Percentiles rank a stretch among this genome's conserved stretches.
Evolutionary conservation across 805 yeast genomes (phyloP).

Genomic region (Cyberlindnera maclurae): DNA sequence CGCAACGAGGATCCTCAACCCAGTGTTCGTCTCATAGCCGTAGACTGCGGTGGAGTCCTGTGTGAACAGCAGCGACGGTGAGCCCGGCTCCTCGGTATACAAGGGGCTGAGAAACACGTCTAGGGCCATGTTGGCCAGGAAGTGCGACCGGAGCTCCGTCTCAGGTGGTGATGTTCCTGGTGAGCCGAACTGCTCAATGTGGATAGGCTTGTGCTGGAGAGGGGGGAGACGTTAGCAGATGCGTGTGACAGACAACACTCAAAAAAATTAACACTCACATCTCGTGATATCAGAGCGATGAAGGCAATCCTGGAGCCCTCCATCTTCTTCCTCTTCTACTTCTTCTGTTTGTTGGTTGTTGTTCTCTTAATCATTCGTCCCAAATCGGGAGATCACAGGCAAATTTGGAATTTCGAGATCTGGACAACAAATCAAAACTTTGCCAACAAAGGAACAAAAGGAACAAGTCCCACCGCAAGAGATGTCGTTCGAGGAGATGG

Average conservation of each 20-base stretch:
- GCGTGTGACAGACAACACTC: too few relatives aligned
- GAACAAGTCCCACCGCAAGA: neutral
- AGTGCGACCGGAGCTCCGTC: slow-evolving; percentile 47
- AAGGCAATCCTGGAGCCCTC: slow-evolving; percentile 24
- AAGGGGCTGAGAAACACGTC: slow-evolving; percentile 55
- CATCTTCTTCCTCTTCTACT: too few relatives aligned
- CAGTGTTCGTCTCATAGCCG: slow-evolving; percentile 64
- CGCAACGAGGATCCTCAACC: slow-evolving; percentile 60
- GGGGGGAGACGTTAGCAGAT: neutral
- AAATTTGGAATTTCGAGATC: too few relatives aligned
- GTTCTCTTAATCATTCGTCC: too few relatives aligned
- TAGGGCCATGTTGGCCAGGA: slow-evolving; percentile 68
- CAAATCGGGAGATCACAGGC: too few relatives aligned
- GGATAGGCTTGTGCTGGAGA: slow-evolving; percentile 32
- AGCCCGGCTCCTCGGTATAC: slow-evolving; percentile 33
- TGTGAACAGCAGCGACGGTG: slow-evolving; percentile 42
- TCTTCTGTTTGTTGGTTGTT: too few relatives aligned
- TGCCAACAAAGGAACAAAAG: slow-evolving; percentile 1
- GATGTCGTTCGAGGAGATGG: slow-evolving; percentile 51
- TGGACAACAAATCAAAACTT: too few relatives aligned
- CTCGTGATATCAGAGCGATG: slow-evolving; percentile 49
- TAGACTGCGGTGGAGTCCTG: slow-evolving; percentile 63
- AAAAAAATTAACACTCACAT: slow-evolving; percentile 14
- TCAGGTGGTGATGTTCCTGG: slow-evolving; percentile 1
- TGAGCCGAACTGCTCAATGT: slow-evolving; percentile 44